phyloP scores from a whole-genome alignment of 306 rosid genomes.

The Castanospermum australe region DNA sequence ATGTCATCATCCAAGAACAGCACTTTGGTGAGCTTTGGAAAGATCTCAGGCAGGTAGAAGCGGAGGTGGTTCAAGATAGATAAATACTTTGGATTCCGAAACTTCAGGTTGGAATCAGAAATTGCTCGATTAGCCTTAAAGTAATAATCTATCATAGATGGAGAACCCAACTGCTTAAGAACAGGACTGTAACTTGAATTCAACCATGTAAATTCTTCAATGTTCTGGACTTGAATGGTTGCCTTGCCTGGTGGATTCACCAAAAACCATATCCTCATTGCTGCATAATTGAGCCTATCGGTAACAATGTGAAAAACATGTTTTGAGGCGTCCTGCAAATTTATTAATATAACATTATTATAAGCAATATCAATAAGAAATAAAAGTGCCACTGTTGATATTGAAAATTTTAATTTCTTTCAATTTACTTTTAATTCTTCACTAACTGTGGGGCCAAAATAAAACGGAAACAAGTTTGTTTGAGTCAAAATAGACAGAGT shows the following conservation, averaged over 20 bases:
- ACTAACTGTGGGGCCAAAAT: background rate
- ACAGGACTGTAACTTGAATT: constrained; percentile 94
- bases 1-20: constrained; percentile 92
- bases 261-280: constrained; percentile 98
- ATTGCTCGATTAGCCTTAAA: constrained; percentile 69
- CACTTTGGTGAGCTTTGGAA: constrained; percentile 87
- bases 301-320: constrained; percentile 93
- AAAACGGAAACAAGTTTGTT: constrained; percentile 3
- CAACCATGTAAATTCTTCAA: constrained; percentile 93
- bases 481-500: background rate
- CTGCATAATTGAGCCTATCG: constrained; percentile 94
- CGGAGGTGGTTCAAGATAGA: constrained; percentile 96
- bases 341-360: constrained; percentile 21
- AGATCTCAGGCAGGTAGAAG: constrained; percentile 87
- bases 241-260: constrained; percentile 78
- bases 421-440: background rate
- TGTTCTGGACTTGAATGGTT: constrained; percentile 76
- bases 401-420: background rate
- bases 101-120: constrained; percentile 85
- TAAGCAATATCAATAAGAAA: constrained; percentile 23
- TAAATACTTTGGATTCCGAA: constrained; percentile 88
- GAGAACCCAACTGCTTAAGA: constrained; percentile 84
- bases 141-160: constrained; percentile 86
- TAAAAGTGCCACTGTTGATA: background rate
- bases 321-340: constrained; percentile 69